Conservation (phyloP, 495 filamentous ascomycete genomes). For the Aspergillus saccharolyticus region DNA sequence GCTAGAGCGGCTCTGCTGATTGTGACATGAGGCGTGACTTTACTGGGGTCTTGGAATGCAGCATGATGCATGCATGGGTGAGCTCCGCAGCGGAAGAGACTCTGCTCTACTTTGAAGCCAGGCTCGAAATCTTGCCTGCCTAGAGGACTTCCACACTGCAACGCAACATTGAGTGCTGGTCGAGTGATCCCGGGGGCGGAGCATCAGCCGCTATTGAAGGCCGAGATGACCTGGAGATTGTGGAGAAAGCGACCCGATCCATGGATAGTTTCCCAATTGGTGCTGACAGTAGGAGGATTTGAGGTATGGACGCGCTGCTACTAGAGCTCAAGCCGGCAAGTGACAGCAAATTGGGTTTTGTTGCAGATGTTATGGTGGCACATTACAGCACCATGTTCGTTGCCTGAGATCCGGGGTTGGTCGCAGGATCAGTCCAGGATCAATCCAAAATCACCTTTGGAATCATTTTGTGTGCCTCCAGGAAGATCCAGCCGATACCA, state of each 20-base stretch:
- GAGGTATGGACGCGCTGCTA: background rate
- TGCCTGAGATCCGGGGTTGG: background rate
- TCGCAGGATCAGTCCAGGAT: background rate
- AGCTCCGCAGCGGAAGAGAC: too few relatives aligned
- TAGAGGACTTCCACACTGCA: background rate
- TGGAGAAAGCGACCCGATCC: background rate
- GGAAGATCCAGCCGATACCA: too few relatives aligned
- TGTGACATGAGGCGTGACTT: background rate
- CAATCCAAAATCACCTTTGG: too few relatives aligned
- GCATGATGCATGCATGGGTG: background rate
- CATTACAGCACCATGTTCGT: background rate
- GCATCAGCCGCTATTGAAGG: background rate
- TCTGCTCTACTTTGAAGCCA: background rate
- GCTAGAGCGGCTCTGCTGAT: background rate
- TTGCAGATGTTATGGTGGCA: too few relatives aligned
- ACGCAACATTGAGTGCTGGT: background rate
- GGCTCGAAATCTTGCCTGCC: constrained; percentile 5
- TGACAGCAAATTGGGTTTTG: too few relatives aligned
- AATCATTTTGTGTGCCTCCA: too few relatives aligned
- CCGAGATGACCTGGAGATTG: background rate
- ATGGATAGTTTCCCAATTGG: background rate
- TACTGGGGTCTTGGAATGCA: background rate
- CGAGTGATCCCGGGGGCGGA: background rate
- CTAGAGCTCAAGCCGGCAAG: background rate
- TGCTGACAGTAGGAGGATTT: too few relatives aligned